Base-by-base conservation (phyloP, 108 stramenopile genomes). In the Fistulifera pelliculosa region DNA sequence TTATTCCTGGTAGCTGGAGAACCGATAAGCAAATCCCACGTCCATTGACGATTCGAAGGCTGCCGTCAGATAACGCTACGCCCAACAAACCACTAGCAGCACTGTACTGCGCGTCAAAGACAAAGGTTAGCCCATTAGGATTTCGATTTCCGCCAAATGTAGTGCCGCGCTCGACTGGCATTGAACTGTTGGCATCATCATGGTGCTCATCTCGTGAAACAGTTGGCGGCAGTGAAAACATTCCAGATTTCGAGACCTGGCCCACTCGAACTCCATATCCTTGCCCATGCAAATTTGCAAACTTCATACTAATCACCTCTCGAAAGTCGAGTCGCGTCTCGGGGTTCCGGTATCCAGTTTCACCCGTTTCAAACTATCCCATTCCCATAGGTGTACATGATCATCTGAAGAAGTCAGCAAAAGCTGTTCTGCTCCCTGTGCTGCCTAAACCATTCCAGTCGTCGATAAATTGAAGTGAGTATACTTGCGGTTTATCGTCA, bases 61-160 rank as follows among this genome's bases (percentile, higher is more conserved):
- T 83, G 27, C 90, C 90, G 73, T 92, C 90, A 14, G 90, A 82
- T 16, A 92, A 60, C 16, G 90, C 90, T 6, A 62, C 90, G 18
- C 80, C 90, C 43, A 92, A 10, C n/a, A 85, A 65, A 54, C 74
- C 80, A 56, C 67, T 90, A 18, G 66, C 63, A 35, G 65, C 54
- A 58, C 80, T 81, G 48, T 85, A 81, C 22, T 67, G 38, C 16
- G 90, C 81, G 69, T 92, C 90, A 67, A 92, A 92, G 4, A 88
- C 84, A 51, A 64, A 92, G 0, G 85, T 35, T 8, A 69, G 49
- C 56, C 81, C 79, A 24, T 81, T 69, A n/a, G 90, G 90, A 62
- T 92, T 92, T 7, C 90, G 71, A 1, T 66, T 67, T 27, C 90
- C 90, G 12, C 90, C 90, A 65, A 88, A 92, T 22, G 66, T 64